Evolutionary conservation across 352 stramenopile species (phyloP).

Genomic region (Pythium angustatum): DNA sequence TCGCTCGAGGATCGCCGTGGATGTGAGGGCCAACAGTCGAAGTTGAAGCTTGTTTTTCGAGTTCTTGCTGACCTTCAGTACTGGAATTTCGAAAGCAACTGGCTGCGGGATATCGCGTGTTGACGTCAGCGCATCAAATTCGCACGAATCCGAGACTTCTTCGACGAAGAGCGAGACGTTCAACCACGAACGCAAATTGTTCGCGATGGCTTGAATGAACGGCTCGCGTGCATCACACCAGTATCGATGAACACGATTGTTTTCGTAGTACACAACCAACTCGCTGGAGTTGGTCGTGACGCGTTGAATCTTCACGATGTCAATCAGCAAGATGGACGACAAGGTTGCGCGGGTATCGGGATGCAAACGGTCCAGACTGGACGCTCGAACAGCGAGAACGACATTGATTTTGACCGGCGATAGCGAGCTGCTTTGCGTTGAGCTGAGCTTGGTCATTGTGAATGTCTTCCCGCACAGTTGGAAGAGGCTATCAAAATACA

Average conservation of each 20-base stretch:
- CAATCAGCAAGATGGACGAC: slow-evolving; percentile 83
- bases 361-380: slow-evolving; percentile 78
- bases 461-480: slow-evolving; percentile 86
- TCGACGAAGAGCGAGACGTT: slow-evolving; percentile 81
- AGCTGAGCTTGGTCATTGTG: slow-evolving; percentile 83
- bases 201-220: slow-evolving; percentile 85
- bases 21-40: slow-evolving; percentile 69
- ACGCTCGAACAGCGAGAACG: slow-evolving; percentile 71
- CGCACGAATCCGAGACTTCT: slow-evolving; percentile 79
- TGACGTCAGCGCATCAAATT: slow-evolving; percentile 81
- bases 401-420: slow-evolving; percentile 74
- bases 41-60: slow-evolving; percentile 67
- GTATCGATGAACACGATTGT: slow-evolving; percentile 87
- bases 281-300: slow-evolving; percentile 85
- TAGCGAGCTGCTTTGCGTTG: slow-evolving; percentile 64
- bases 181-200: slow-evolving; percentile 87
- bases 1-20: slow-evolving; percentile 69
- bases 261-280: slow-evolving; percentile 82
- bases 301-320: slow-evolving; percentile 89
- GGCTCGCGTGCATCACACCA: slow-evolving; percentile 85
- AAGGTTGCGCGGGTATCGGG: slow-evolving; percentile 60
- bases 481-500: slow-evolving; percentile 89
- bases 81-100: slow-evolving; percentile 82
- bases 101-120: slow-evolving; percentile 78
- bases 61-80: slow-evolving; percentile 87